Evolutionary conservation across 129 eudicot species (phyloP).

Genomic region (Lonicera japonica): DNA sequence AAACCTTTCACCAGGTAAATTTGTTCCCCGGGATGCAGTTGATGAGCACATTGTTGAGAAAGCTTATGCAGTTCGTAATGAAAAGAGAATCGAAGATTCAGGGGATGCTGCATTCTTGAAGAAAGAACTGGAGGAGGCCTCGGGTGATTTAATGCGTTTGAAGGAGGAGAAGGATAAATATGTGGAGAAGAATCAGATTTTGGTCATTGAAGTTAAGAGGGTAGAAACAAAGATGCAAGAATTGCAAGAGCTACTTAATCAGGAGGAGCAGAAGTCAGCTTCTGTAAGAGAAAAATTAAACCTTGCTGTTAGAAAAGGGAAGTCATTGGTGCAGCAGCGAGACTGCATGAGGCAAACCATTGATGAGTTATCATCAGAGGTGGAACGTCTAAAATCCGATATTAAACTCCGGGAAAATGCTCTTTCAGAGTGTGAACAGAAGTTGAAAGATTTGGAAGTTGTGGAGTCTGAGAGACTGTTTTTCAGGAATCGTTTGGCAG

Average conservation of each 20-base stretch:
- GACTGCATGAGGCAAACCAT: conserved; percentile 77
- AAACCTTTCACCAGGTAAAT: conserved; percentile 14
- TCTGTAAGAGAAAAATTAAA: conserved; percentile 81
- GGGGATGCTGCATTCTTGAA: conserved; percentile 23
- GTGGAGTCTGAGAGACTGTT: conserved; percentile 44
- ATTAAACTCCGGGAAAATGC: conserved; percentile 41
- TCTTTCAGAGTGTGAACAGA: conserved; percentile 50
- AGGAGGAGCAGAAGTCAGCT: conserved; percentile 82
- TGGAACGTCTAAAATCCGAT: conserved; percentile 54
- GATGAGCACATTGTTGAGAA: conserved; percentile 22
- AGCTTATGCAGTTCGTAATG: conserved; percentile 26
- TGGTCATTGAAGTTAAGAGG: conserved; percentile 42
- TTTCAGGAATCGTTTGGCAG: conserved; percentile 46
- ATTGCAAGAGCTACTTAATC: conserved; percentile 55
- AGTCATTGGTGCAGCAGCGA: conserved; percentile 86
- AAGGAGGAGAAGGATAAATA: conserved; percentile 53
- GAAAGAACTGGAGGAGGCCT: conserved; percentile 59
- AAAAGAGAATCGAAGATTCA: conserved; percentile 20
- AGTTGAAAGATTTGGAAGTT: conserved; percentile 36
- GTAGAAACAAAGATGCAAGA: conserved; percentile 40
- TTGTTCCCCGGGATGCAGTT: conserved; percentile 12
- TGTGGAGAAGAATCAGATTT: conserved; percentile 41
- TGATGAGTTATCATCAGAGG: conserved; percentile 59
- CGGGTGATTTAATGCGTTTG: conserved; percentile 38
- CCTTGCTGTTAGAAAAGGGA: conserved; percentile 89